Conservation (phyloP, 345 rosid genomes). For the Aurinia saxatilis region DNA sequence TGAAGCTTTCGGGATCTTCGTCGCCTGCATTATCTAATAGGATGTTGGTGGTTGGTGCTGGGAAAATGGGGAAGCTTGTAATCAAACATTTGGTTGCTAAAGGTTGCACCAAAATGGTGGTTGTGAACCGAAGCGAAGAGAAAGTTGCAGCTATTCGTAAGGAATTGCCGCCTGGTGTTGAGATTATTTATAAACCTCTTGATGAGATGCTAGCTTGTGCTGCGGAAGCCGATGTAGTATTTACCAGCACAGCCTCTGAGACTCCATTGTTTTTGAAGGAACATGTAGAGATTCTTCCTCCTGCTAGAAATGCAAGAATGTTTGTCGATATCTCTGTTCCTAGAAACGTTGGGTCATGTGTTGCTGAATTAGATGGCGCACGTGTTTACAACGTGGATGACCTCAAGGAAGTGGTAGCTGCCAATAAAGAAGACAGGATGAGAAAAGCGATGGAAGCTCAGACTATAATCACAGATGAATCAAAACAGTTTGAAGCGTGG, state of each 20-base stretch:
- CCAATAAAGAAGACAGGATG: conserved; percentile 91
- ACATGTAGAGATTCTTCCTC: conserved; percentile 50
- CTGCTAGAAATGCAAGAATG: conserved; percentile 53
- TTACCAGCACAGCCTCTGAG: conserved; percentile 92
- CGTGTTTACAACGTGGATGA: conserved; percentile 89
- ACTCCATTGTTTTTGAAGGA: conserved; percentile 67
- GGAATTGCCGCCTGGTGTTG: conserved; percentile 51
- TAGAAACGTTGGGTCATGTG: conserved; percentile 80
- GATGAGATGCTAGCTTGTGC: conserved; percentile 62
- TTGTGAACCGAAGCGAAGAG: conserved; percentile 65
- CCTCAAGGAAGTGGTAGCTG: conserved; percentile 95
- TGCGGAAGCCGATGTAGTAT: conserved; percentile 83
- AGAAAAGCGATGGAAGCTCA: conserved; percentile 93
- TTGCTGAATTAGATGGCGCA: conserved; percentile 42
- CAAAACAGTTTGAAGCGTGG: conserved; percentile 88
- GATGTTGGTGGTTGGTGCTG: conserved; percentile 63
- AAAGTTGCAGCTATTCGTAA: conserved; percentile 64
- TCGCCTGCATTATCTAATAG: conserved; percentile 39
- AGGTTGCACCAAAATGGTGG: conserved; percentile 63
- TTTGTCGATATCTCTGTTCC: conserved; percentile 92
- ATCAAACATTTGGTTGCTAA: conserved; percentile 70
- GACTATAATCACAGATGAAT: conserved; percentile 64
- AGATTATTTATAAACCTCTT: conserved; percentile 63
- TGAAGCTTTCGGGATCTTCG: conserved; percentile 51
- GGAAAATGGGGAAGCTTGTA: conserved; percentile 85